These are phyloP conservation scores for Fagopyrum tataricum DNA, from an alignment of 148 eudicot genomes.

Conservation along the genomic window DNA sequence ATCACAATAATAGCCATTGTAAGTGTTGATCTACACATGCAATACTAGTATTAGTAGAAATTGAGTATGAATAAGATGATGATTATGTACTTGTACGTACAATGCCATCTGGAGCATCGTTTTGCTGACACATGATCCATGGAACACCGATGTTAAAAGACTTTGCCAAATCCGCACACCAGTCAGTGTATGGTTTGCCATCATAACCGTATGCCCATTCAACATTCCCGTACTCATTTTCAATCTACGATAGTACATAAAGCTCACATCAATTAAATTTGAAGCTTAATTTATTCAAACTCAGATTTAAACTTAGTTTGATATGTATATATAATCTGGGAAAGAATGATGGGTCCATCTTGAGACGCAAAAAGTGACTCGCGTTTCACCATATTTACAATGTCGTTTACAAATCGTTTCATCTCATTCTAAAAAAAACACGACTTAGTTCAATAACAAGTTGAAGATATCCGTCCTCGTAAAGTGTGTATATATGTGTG, in stretches of 20 bases:
- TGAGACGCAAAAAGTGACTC: conserved; percentile 48
- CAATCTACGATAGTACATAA: conserved; percentile 25
- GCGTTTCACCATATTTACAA: conserved; percentile 37
- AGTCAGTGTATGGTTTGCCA: conserved; percentile 39
- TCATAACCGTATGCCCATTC: conserved; percentile 22
- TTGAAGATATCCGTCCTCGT: background rate
- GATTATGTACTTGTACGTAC: conserved; percentile 12
- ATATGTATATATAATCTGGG: conserved; percentile 29
- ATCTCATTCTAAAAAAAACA: conserved; percentile 36
- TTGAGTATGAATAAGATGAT: background rate
- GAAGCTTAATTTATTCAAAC: too few relatives aligned
- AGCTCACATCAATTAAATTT: background rate
- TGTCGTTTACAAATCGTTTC: conserved; percentile 39
- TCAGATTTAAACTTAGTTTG: too few relatives aligned
- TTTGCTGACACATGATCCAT: conserved; percentile 59
- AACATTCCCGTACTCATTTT: conserved; percentile 53
- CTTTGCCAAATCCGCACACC: conserved; percentile 42
- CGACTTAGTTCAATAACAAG: background rate
- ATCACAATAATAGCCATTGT: conserved; percentile 48
- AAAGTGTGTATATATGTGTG: background rate
- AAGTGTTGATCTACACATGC: conserved; percentile 33
- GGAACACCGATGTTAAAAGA: conserved; percentile 33
- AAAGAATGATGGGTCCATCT: conserved; percentile 54
- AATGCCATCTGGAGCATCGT: conserved; percentile 35
- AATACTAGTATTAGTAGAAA: background rate